These are phyloP conservation scores for Xanthoconium separans DNA, from an alignment of 1,284 basidiomycete species.

Conservation along the genomic window DNA sequence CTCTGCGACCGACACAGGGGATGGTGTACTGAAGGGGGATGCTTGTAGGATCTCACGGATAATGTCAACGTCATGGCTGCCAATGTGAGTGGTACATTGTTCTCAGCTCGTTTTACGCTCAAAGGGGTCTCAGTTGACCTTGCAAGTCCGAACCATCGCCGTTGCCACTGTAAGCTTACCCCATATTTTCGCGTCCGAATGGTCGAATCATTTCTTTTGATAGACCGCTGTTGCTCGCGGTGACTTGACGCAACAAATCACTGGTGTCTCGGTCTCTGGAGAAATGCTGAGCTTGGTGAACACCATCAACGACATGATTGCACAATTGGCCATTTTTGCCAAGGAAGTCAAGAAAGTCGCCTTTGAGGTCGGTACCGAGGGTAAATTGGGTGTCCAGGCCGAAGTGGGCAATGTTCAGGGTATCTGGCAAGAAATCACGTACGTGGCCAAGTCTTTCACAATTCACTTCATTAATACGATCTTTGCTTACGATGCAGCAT, in stretches of 20 bases:
- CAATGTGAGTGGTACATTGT: constrained; percentile 52
- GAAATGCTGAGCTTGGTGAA: constrained; percentile 94
- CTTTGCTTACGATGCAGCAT: constrained; percentile 43
- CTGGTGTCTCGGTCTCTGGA: constrained; percentile 89
- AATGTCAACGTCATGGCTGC: constrained; percentile 90
- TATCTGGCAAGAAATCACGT: constrained; percentile 99
- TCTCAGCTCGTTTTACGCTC: background rate
- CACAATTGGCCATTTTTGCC: constrained; percentile 92
- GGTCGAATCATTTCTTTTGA: constrained; percentile 6
- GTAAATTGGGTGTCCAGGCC: constrained; percentile 96
- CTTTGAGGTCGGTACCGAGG: constrained; percentile 93
- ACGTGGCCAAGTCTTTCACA: constrained; percentile 37
- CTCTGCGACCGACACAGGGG: constrained; percentile 12
- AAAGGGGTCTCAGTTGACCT: constrained; percentile 62
- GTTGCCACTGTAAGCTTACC: constrained; percentile 67
- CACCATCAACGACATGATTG: constrained; percentile 97
- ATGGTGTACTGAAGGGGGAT: background rate
- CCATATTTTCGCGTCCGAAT: background rate
- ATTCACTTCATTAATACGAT: background rate
- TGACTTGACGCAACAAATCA: constrained; percentile 93
- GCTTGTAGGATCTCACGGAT: constrained; percentile 77
- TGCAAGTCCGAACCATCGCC: constrained; percentile 95
- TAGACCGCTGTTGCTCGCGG: constrained; percentile 92
- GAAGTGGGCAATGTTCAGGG: constrained; percentile 97
- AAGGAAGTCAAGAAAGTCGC: constrained; percentile 96